phyloP scores from a whole-genome alignment of 257 asterid genomes.

The Anisodus tanguticus region DNA sequence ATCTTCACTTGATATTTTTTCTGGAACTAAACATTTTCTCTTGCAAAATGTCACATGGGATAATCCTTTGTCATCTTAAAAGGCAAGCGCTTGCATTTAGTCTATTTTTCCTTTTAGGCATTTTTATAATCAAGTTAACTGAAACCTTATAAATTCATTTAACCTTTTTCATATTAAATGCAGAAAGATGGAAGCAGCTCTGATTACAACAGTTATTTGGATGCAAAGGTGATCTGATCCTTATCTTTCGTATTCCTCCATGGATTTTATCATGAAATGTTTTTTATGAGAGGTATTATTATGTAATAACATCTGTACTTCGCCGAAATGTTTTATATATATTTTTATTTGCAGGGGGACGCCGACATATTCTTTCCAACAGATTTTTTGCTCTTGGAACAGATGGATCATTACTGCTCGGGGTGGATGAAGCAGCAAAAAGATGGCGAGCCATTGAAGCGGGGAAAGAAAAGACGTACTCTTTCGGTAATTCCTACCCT shows the following conservation, averaged over 20 bases:
- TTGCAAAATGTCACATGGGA: neutral
- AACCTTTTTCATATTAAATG: constrained; percentile 33
- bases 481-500: constrained; percentile 55
- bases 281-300: constrained; percentile 23
- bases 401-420: constrained; percentile 85
- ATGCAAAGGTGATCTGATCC: constrained; percentile 68
- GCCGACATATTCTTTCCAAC: constrained; percentile 98
- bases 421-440: constrained; percentile 68
- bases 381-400: constrained; percentile 90
- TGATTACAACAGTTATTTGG: constrained; percentile 78
- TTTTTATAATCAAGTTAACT: neutral
- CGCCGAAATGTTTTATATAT: neutral
- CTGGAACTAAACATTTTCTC: neutral
- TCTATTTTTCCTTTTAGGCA: neutral
- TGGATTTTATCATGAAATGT: constrained; percentile 12
- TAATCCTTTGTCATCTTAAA: constrained; percentile 3
- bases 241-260: neutral
- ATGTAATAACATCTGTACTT: neutral
- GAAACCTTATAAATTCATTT: neutral
- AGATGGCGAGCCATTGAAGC: constrained; percentile 52
- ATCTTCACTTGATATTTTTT: neutral
- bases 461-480: constrained; percentile 92
- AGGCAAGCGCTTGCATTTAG: neutral
- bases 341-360: constrained; percentile 68
- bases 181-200: constrained; percentile 86